These are phyloP conservation scores for Ganoderma meredithae DNA, from an alignment of 1,284 basidiomycete species.

Conservation along the genomic window DNA sequence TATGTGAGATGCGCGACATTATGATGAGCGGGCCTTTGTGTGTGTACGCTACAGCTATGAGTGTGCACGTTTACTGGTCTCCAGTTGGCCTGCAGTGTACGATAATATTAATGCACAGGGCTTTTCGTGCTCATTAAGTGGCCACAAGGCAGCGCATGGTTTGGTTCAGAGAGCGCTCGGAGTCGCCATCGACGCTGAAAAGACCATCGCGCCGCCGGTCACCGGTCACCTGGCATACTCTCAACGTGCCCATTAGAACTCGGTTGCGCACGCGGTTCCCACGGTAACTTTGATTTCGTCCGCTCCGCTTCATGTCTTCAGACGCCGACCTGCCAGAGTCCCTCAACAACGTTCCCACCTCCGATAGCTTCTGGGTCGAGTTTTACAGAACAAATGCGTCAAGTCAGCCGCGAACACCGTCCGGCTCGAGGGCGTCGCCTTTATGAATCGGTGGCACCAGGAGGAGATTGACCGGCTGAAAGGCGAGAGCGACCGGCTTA, in stretches of 20 bases:
- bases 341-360: not conserved
- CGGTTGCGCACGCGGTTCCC: not conserved
- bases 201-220: not conserved
- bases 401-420: not conserved
- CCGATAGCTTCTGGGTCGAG: not conserved
- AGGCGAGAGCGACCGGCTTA: not conserved
- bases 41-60: conserved; percentile 4
- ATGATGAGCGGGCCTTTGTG: not conserved
- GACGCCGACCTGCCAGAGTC: not conserved
- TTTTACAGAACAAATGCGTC: not conserved
- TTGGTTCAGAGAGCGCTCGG: too few species aligned
- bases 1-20: not conserved
- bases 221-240: not conserved
- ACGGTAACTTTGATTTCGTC: not conserved
- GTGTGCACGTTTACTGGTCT: too few species aligned
- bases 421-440: not conserved
- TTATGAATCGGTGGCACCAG: not conserved
- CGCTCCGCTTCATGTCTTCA: conserved; percentile 1
- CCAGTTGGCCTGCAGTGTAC: too few species aligned
- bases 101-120: too few species aligned
- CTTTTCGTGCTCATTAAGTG: too few species aligned
- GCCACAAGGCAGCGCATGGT: too few species aligned
- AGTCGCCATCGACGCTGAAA: too few species aligned
- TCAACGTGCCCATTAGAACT: too few species aligned
- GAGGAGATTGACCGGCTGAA: not conserved